Base-by-base conservation (phyloP, 805 yeast species). In the Candida koratica region DNA sequence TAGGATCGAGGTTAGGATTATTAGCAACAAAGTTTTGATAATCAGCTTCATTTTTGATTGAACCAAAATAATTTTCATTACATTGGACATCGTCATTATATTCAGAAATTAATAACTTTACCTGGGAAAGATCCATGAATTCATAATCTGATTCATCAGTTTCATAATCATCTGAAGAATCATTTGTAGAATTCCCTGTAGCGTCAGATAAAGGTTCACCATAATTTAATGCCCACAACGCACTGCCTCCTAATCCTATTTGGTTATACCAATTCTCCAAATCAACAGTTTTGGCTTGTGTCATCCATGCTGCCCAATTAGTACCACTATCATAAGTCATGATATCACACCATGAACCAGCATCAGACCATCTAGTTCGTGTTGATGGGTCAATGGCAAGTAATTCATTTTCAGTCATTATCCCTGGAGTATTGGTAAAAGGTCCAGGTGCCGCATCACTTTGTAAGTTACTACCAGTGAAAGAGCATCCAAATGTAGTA, bases 301-400 rank as follows among this genome's bases (percentile, higher is more conserved):
- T 45, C 26, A 42, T 36, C 47, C 50, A 48, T 12, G 45, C 53
- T n/a, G 42, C 53, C 46, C 46, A 39, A 13, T 39, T 29, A 13
- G 25, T 39, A 5, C 37, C 39, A 17, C 34, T 36, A 11, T 45
- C 25, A 32, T 43, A 49, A 14, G 36, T 24, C 49, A 49, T 42
- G 4, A 47, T 30, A 32, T 49, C 53, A 37, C 53, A 49, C 20
- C 38, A 38, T 5, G 50, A 27, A 12, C 10, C 28, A 3, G 20
- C 4, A 27, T 49, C 47, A 20, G 41, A 33, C 37, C 34, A 42
- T 37, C 47, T 42, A 28, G 34, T 36, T 5, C 34, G 22, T 2
- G 27, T 29, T 12, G 39, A 29, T 10, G 17, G 11, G 9, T 33
- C 25, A 6, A 39, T 36, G 6, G 47, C 42, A 16, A 41, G 35